Conservation (phyloP, 1,284 basidiomycete species). For the Ustilago hordei region DNA sequence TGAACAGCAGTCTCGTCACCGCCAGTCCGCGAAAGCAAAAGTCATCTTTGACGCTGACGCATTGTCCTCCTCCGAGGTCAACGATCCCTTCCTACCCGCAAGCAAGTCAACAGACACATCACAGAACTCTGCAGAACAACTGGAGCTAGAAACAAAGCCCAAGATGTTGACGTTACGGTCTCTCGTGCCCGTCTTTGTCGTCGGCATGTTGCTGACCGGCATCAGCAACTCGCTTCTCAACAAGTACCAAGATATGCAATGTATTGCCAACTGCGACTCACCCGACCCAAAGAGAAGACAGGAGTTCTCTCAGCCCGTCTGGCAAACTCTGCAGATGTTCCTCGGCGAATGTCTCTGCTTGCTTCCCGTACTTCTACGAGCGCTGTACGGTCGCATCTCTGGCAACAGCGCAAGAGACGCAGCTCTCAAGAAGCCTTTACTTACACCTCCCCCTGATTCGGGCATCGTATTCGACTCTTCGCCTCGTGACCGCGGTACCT, state of each 20-base stretch:
- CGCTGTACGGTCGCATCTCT: conserved; percentile 29
- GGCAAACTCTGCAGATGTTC: conserved; percentile 70
- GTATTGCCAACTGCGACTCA: conserved; percentile 68
- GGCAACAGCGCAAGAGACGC: conserved; percentile 26
- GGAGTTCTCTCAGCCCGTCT: conserved; percentile 66
- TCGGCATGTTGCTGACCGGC: conserved; percentile 73
- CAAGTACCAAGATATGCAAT: conserved; percentile 71
- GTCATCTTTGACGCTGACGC: not conserved
- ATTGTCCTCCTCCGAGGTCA: conserved; percentile 9
- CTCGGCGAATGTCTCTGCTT: conserved; percentile 70
- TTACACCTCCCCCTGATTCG: conserved; percentile 43
- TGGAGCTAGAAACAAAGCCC: conserved; percentile 6
- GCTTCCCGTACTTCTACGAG: conserved; percentile 46
- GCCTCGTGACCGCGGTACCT: conserved; percentile 21
- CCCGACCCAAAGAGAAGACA: conserved; percentile 48
- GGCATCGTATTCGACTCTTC: conserved; percentile 41
- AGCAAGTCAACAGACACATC: not conserved
- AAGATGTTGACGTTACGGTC: conserved; percentile 41
- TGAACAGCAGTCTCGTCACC: conserved; percentile 23
- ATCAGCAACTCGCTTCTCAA: conserved; percentile 68
- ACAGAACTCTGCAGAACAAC: not conserved
- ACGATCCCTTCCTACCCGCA: not conserved
- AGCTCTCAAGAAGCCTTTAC: conserved; percentile 48
- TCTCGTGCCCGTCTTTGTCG: conserved; percentile 70
- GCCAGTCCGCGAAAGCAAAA: conserved; percentile 2